A percentile compares a stretch with the other conserved stretches of the same genome.
These are phyloP conservation scores for Dothistroma pini DNA, from an alignment of 2,329 filamentous ascomycete genomes.

Conservation along the genomic window DNA sequence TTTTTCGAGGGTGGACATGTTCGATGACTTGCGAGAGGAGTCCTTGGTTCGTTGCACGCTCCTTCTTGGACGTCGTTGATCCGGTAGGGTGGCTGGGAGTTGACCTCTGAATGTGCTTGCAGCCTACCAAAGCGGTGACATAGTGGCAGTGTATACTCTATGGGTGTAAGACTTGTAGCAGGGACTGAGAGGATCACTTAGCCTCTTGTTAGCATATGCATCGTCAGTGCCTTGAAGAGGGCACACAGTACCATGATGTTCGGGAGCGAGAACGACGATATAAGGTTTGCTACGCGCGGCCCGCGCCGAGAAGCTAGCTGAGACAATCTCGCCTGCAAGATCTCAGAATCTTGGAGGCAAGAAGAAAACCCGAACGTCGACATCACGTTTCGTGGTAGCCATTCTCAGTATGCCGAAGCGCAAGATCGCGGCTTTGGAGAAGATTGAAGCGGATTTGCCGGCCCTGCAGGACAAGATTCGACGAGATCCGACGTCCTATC, in stretches of 20 bases:
- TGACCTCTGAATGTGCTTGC: neutral
- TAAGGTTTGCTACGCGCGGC: neutral
- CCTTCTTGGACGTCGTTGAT: too few species aligned
- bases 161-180: neutral
- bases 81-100: too few species aligned
- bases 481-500: conserved; percentile 83
- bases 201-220: neutral
- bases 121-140: neutral
- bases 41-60: neutral
- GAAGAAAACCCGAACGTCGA: neutral
- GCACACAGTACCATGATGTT: neutral
- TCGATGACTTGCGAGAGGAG: neutral
- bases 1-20: neutral
- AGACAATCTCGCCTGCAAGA: neutral
- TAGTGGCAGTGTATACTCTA: neutral
- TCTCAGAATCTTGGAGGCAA: neutral
- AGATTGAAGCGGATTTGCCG: conserved; percentile 87
- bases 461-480: conserved; percentile 90
- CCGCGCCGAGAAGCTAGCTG: neutral
- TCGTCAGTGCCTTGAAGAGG: neutral
- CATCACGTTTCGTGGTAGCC: neutral
- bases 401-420: conserved; percentile 69
- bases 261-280: neutral
- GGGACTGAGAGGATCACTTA: neutral
- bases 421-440: conserved; percentile 88